Conservation (phyloP, 2,329 filamentous ascomycete genomes). For the Massarina eburnea region DNA sequence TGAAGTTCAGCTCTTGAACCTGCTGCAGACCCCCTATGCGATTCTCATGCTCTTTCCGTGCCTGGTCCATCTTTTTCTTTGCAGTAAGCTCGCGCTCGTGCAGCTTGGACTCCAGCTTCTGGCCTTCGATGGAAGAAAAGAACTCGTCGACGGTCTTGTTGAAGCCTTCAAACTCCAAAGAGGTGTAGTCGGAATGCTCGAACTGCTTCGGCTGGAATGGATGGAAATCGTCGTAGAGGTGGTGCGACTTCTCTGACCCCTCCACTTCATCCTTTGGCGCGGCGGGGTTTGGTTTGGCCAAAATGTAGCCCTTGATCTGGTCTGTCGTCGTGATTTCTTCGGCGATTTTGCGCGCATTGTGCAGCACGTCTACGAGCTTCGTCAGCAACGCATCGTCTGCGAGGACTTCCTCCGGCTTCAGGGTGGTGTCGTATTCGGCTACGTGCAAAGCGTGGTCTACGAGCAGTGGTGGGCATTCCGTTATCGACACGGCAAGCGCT, state of each 20-base stretch:
- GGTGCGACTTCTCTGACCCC: slow-evolving; percentile 44
- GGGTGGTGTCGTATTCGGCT: slow-evolving; percentile 67
- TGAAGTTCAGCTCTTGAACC: slow-evolving; percentile 77
- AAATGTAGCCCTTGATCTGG: slow-evolving; percentile 78
- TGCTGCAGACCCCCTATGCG: slow-evolving; percentile 82
- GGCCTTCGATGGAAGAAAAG: slow-evolving; percentile 93
- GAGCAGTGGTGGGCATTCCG: slow-evolving; percentile 83
- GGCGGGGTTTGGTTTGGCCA: slow-evolving; percentile 63
- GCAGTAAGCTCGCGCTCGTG: slow-evolving; percentile 80
- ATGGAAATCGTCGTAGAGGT: slow-evolving; percentile 93
- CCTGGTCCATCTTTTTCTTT: slow-evolving; percentile 81
- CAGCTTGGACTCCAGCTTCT: slow-evolving; percentile 82
- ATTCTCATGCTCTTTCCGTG: slow-evolving; percentile 78
- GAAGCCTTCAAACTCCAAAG: slow-evolving; percentile 80
- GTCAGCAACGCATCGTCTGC: slow-evolving; percentile 65
- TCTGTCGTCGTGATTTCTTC: slow-evolving; percentile 67
- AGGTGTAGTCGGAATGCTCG: slow-evolving; percentile 64
- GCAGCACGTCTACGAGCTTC: slow-evolving; percentile 66
- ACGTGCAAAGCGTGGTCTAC: slow-evolving; percentile 81
- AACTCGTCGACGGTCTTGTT: slow-evolving; percentile 96
- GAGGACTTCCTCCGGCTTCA: slow-evolving; percentile 70
- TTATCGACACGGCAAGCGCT: slow-evolving; percentile 79
- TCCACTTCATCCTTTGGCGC: slow-evolving; percentile 42
- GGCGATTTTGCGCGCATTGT: slow-evolving; percentile 70
- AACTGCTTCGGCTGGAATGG: slow-evolving; percentile 86